Evolutionary conservation across 1,284 basidiomycete species (phyloP).

Genomic region (Vanrija sp.): DNA sequence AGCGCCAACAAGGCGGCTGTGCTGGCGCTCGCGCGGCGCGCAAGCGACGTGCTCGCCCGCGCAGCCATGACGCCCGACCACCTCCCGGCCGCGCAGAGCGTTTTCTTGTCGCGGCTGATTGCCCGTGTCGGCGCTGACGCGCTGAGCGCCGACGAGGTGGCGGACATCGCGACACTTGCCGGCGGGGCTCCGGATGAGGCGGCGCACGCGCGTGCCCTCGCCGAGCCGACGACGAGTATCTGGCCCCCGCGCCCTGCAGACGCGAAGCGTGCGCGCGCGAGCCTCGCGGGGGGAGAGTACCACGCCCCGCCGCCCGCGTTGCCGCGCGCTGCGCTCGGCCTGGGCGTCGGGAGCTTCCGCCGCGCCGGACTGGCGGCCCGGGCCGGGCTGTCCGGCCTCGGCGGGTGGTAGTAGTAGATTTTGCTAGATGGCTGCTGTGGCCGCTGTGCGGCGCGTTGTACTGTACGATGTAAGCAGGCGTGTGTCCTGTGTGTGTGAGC

Average conservation of each 20-base stretch:
- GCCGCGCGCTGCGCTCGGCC: slow-evolving; percentile 1
- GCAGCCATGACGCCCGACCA: slow-evolving; percentile 24
- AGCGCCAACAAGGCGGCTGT: slow-evolving; percentile 2
- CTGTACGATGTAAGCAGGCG: too few species aligned
- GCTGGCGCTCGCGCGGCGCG: slow-evolving; percentile 11
- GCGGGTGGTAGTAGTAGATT: too few species aligned
- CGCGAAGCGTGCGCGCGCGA: not conserved
- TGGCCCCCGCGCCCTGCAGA: not conserved
- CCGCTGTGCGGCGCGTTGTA: too few species aligned
- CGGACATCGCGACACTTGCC: not conserved
- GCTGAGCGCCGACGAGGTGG: not conserved
- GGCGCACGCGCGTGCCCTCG: not conserved
- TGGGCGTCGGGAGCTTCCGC: slow-evolving; percentile 2
- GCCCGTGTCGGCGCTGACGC: not conserved
- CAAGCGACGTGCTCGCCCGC: slow-evolving; percentile 28
- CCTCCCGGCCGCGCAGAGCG: slow-evolving; percentile 22
- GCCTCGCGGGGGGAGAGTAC: too few species aligned
- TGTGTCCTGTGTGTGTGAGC: too few species aligned
- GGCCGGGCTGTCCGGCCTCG: too few species aligned
- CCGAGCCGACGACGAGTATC: not conserved
- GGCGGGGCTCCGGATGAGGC: not conserved
- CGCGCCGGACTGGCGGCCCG: too few species aligned
- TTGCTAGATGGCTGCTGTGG: too few species aligned
- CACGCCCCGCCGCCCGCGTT: not conserved
- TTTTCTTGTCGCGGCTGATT: slow-evolving; percentile 18